Percentiles rank a stretch among this genome's conserved stretches.
phyloP scores from a whole-genome alignment of 1,139 yeast genomes.

The Candida labiduridarum region DNA sequence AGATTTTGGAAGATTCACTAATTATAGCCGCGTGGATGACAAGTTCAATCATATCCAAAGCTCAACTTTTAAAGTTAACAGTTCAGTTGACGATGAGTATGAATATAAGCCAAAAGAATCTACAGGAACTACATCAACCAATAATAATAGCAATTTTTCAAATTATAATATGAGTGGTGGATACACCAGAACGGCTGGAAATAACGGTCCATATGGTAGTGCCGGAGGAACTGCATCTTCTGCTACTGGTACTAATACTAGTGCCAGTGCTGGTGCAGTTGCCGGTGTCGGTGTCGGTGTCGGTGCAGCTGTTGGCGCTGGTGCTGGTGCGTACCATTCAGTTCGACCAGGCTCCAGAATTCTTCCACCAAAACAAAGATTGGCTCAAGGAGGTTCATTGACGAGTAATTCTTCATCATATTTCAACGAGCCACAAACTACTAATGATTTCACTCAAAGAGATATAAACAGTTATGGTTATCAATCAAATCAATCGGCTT shows the following conservation, averaged over 20 bases:
- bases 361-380: conserved; percentile 7
- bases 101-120: conserved; percentile 24
- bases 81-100: conserved; percentile 31
- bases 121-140: background rate
- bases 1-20: conserved; percentile 11
- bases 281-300: no score
- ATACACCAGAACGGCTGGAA: background rate
- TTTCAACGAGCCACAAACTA: conserved; percentile 37
- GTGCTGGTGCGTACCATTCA: background rate
- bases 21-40: conserved; percentile 14
- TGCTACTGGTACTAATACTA: conserved; percentile 3
- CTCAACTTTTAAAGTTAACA: conserved; percentile 13
- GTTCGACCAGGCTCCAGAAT: background rate
- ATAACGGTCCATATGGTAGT: background rate
- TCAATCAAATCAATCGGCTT: conserved; percentile 3
- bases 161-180: background rate
- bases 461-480: conserved; percentile 3
- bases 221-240: background rate
- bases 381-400: conserved; percentile 10
- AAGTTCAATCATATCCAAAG: conserved; percentile 16
- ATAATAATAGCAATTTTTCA: background rate
- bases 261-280: conserved; percentile 5
- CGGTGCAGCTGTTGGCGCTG: conserved; percentile 1
- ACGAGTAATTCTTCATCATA: conserved; percentile 26
- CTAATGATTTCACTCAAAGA: conserved; percentile 36